phyloP scores from a whole-genome alignment of 345 rosid genomes.

The Moringa oleifera region DNA sequence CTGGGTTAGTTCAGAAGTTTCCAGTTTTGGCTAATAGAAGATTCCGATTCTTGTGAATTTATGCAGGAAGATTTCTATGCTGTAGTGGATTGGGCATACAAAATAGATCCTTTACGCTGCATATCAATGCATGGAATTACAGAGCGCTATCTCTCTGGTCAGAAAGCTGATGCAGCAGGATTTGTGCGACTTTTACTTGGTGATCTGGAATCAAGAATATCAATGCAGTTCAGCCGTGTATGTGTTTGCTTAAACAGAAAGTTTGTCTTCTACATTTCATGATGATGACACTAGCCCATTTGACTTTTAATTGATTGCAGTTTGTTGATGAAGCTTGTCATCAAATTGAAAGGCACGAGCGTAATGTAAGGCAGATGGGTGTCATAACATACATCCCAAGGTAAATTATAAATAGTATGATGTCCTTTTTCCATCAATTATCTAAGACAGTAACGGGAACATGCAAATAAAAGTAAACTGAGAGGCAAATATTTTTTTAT shows the following conservation, averaged over 20 bases:
- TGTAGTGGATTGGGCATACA: slow-evolving; percentile 99
- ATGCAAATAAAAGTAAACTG: too few species aligned
- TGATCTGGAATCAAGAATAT: slow-evolving; percentile 85
- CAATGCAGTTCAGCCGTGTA: slow-evolving; percentile 90
- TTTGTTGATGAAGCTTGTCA: slow-evolving; percentile 98
- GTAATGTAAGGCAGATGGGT: slow-evolving; percentile 83
- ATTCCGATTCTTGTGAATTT: slow-evolving; percentile 18
- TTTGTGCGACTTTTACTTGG: slow-evolving; percentile 97
- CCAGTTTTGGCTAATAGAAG: slow-evolving; percentile 11
- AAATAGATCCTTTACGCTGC: slow-evolving; percentile 94
- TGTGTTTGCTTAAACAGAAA: slow-evolving; percentile 25
- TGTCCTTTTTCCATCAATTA: neutral
- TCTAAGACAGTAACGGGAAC: too few species aligned
- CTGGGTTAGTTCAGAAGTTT: slow-evolving; percentile 3
- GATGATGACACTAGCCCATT: slow-evolving; percentile 15
- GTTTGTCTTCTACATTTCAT: slow-evolving; percentile 6
- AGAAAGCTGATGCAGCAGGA: slow-evolving; percentile 99
- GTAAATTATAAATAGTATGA: slow-evolving; percentile 26
- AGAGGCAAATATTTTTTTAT: neutral
- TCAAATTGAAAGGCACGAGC: slow-evolving; percentile 92
- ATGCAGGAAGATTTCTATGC: slow-evolving; percentile 97
- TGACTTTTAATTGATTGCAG: slow-evolving; percentile 37
- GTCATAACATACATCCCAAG: slow-evolving; percentile 92
- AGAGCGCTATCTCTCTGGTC: slow-evolving; percentile 94
- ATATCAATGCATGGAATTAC: slow-evolving; percentile 99